phyloP scores from a whole-genome alignment of 345 rosid genomes.

The Eucalyptus albens region DNA sequence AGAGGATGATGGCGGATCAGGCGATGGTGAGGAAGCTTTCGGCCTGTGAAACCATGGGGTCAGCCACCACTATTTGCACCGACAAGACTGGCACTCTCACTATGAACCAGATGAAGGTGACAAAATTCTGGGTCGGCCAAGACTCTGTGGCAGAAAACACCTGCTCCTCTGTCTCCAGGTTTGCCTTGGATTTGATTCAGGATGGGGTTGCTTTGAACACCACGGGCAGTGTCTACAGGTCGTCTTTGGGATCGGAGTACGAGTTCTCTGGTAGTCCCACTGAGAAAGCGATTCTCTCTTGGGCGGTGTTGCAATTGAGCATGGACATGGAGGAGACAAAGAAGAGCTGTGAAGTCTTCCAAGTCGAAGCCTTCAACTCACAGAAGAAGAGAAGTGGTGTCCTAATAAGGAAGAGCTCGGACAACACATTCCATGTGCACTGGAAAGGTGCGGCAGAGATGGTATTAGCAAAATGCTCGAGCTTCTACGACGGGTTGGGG shows the following conservation, averaged over 20 bases:
- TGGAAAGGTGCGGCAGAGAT: slow-evolving; percentile 86
- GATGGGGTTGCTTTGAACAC: slow-evolving; percentile 67
- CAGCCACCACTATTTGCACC: slow-evolving; percentile 58
- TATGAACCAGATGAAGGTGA: slow-evolving; percentile 52
- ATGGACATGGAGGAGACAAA: slow-evolving; percentile 27
- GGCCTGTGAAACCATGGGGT: slow-evolving; percentile 87
- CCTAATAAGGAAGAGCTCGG: slow-evolving; percentile 13
- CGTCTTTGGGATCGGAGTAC: slow-evolving; percentile 6
- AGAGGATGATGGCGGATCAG: slow-evolving; percentile 70
- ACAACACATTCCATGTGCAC: slow-evolving; percentile 32
- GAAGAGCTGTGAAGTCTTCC: slow-evolving; percentile 13
- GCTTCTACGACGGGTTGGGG: slow-evolving; percentile 21
- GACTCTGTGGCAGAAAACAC: background rate
- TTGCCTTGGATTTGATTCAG: slow-evolving; percentile 23
- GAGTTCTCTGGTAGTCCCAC: too few species aligned
- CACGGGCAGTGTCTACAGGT: slow-evolving; percentile 33
- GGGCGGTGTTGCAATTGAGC: background rate
- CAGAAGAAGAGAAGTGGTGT: slow-evolving; percentile 63
- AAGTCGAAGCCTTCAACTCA: slow-evolving; percentile 60
- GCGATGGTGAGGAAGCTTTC: slow-evolving; percentile 67
- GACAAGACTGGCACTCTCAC: slow-evolving; percentile 80
- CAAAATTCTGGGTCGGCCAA: slow-evolving; percentile 45
- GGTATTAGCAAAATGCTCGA: slow-evolving; percentile 53
- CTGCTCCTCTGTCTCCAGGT: slow-evolving; percentile 12
- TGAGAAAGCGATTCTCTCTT: too few species aligned